Evolutionary conservation across 306 rosid species (phyloP), one percentile per base, ranked within the genome.

Genomic region (Rubus idaeus): DNA sequence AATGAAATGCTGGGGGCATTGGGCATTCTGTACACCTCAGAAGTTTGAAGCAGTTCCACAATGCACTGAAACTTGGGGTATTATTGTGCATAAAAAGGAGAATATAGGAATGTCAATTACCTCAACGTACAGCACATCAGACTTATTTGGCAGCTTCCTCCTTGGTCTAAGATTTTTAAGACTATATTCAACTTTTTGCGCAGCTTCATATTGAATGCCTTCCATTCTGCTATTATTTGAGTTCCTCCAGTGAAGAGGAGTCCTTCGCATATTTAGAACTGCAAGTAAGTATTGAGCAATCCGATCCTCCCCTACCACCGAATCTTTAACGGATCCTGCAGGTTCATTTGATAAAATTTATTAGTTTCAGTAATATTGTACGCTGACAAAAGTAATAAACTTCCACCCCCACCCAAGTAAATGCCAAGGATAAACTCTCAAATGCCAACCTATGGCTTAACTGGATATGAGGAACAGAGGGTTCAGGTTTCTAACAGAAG

Each of bases 241-340:
- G 75, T 84, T 84, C 71, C 74, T 92, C 98, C 98, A 94, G 82
- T 89, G 97, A 81, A 90, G 84, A 49, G 95, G 93, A 50, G 97
- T 91, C 74, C 94, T 88, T 75, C 97, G 82, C 26, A 84, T 86
- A 83, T 94, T 70, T 78, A 92, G 55, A 84, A 90, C 92, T 46
- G 98, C 96, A 71, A 94, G 86, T 45, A 91, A 85, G 81, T 94
- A 94, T 65, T 90, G 95, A 64, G 91, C 95, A 78, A 94, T 94
- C 30, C 96, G 90, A 82, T 91, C 98, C 85, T 94, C 98, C 57
- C 97, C 96, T 18, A 90, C 98, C 68, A 87, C 93, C 0, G 95
- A 84, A 81, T 94, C 98, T 86, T 92, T 94, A 76, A 94, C 94
- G 61, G 98, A 94, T 67, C 97, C 97, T 94, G 87, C 83, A 77